Conservation (phyloP, 176 grass and related monocot species). For the Phoenix dactylifera region DNA sequence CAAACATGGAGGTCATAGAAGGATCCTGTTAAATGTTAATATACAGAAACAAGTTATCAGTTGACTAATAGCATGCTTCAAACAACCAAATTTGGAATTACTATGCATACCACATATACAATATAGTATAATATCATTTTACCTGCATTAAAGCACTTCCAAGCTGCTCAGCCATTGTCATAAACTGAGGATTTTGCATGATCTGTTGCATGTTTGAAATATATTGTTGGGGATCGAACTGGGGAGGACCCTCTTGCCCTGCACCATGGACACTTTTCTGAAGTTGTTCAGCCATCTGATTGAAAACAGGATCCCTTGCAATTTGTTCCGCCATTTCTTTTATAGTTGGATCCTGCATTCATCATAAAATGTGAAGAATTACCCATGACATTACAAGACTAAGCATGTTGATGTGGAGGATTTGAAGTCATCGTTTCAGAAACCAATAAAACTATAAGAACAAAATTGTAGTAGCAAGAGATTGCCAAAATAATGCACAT, state of each 20-base stretch:
- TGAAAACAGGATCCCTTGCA: conserved; percentile 84
- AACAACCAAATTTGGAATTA: too few species aligned
- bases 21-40: conserved; percentile 53
- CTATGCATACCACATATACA: too few species aligned
- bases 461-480: too few species aligned
- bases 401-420: not conserved
- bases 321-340: conserved; percentile 99
- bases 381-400: not conserved
- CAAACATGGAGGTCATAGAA: conserved; percentile 57
- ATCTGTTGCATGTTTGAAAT: conserved; percentile 89
- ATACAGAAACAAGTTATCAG: not conserved
- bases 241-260: conserved; percentile 23
- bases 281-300: conserved; percentile 91
- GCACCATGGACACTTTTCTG: conserved; percentile 60
- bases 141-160: conserved; percentile 92
- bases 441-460: too few species aligned
- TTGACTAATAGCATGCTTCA: too few species aligned
- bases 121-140: not conserved
- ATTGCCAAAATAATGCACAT: too few species aligned
- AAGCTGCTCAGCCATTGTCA: conserved; percentile 74
- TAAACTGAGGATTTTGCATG: conserved; percentile 91
- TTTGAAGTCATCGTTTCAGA: too few species aligned
- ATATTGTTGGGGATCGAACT: conserved; percentile 76
- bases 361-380: conserved; percentile 1
- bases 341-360: conserved; percentile 66